Percentiles rank a stretch among this genome's conserved stretches.
phyloP scores from a whole-genome alignment of 768 basidiomycete genomes.

The Boletus subparvulus region DNA sequence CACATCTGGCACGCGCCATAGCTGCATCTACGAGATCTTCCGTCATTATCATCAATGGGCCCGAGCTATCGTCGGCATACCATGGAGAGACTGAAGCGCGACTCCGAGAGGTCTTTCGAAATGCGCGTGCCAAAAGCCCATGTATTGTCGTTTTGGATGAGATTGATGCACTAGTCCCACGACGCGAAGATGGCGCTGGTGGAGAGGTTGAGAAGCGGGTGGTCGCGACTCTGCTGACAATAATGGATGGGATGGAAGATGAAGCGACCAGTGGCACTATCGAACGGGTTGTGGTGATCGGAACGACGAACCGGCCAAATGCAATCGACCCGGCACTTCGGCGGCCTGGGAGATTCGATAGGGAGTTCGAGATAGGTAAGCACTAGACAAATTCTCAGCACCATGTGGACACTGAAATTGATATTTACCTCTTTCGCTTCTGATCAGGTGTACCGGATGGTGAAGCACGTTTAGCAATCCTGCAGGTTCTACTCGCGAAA shows the following conservation, averaged over 20 bases:
- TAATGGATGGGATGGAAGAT: constrained; percentile 87
- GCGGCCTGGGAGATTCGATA: constrained; percentile 87
- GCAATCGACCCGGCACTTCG: constrained; percentile 92
- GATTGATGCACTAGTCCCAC: constrained; percentile 91
- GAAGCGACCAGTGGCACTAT: constrained; percentile 36
- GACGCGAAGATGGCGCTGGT: constrained; percentile 83
- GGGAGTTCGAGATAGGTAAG: constrained; percentile 92
- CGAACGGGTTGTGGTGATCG: constrained; percentile 86
- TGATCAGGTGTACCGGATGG: constrained; percentile 81
- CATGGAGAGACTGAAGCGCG: constrained; percentile 96
- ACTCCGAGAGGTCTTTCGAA: constrained; percentile 84
- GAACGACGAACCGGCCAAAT: constrained; percentile 93
- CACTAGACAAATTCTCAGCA: constrained; percentile 3
- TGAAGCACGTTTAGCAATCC: constrained; percentile 79
- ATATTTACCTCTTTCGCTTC: background rate
- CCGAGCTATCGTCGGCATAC: constrained; percentile 91
- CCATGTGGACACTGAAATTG: background rate
- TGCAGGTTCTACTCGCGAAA: constrained; percentile 78
- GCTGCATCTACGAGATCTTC: constrained; percentile 83
- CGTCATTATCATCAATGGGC: constrained; percentile 93
- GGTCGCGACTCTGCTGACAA: constrained; percentile 90
- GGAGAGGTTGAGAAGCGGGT: constrained; percentile 97
- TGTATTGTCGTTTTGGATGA: constrained; percentile 96
- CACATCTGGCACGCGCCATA: constrained; percentile 92
- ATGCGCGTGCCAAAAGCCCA: constrained; percentile 78